Evolutionary conservation across 2,329 filamentous ascomycete species (phyloP).

Genomic region (Phaeosphaeriaceae sp.): DNA sequence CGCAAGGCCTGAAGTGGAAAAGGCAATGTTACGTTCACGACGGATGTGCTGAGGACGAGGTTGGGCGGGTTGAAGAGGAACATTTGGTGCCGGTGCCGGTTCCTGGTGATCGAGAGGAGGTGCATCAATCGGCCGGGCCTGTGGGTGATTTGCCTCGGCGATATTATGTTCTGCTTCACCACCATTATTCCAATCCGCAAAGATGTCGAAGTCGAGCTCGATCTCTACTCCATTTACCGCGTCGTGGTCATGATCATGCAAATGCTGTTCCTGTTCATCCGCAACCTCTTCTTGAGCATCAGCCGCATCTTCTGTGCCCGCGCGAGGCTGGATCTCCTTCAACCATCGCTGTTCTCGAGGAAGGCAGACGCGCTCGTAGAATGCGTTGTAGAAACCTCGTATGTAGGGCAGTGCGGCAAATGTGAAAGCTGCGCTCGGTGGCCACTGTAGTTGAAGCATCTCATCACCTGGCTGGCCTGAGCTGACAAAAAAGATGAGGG

Average conservation of each 20-base stretch:
- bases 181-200: conserved; percentile 55
- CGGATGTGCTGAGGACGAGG: conserved; percentile 36
- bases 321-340: conserved; percentile 65
- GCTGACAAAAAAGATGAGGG: conserved; percentile 66
- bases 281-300: conserved; percentile 21
- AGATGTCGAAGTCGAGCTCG: conserved; percentile 45
- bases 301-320: conserved; percentile 39
- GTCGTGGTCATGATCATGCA: conserved; percentile 30
- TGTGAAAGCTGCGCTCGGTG: conserved; percentile 69
- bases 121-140: conserved; percentile 33
- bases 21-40: conserved; percentile 57
- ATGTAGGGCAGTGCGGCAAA: conserved; percentile 71
- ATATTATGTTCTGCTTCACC: conserved; percentile 45
- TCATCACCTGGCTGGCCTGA: conserved; percentile 54
- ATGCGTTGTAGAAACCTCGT: conserved; percentile 66
- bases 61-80: conserved; percentile 27
- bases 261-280: conserved; percentile 17
- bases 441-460: conserved; percentile 65
- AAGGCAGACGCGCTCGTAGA: conserved; percentile 66
- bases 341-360: conserved; percentile 66
- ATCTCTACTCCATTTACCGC: conserved; percentile 58
- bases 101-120: conserved; percentile 39
- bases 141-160: conserved; percentile 44
- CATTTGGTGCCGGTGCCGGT: conserved; percentile 38
- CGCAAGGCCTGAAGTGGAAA: conserved; percentile 62